Evolutionary conservation across 2,329 filamentous ascomycete genomes (phyloP).

Genomic region (Trichoderma asperellum): DNA sequence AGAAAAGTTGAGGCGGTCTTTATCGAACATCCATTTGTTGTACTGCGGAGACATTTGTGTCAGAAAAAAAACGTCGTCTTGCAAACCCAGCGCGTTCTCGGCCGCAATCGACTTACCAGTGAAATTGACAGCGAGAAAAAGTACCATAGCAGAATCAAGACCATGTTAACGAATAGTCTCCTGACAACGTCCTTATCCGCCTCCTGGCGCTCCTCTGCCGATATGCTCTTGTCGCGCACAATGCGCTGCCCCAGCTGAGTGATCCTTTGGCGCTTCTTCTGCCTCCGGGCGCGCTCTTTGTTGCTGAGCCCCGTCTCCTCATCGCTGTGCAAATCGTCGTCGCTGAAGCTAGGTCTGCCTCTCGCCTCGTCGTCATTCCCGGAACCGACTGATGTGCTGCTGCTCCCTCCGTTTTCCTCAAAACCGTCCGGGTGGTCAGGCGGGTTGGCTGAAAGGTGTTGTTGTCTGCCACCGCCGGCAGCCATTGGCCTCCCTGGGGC

Average conservation of each 20-base stretch:
- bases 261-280: conserved; percentile 68
- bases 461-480: conserved; percentile 27
- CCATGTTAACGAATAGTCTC: conserved; percentile 71
- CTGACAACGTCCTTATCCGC: conserved; percentile 75
- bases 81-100: neutral
- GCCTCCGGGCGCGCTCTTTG: conserved; percentile 70
- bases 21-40: conserved; percentile 99
- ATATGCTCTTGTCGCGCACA: conserved; percentile 61
- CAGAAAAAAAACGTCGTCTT: conserved; percentile 19
- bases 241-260: conserved; percentile 72
- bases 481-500: conserved; percentile 32
- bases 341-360: conserved; percentile 63
- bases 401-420: conserved; percentile 45
- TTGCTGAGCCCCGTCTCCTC: conserved; percentile 86
- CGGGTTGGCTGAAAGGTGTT: conserved; percentile 35
- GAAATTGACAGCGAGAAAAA: conserved; percentile 92
- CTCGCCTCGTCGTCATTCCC: conserved; percentile 45
- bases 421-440: conserved; percentile 52
- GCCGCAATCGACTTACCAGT: conserved; percentile 63
- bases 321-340: conserved; percentile 78
- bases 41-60: conserved; percentile 60
- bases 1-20: conserved; percentile 81
- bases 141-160: conserved; percentile 86
- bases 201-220: conserved; percentile 73
- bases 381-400: conserved; percentile 34